phyloP scores from a whole-genome alignment of 169 alveolate species.

The Eimeria nieschulzi region DNA sequence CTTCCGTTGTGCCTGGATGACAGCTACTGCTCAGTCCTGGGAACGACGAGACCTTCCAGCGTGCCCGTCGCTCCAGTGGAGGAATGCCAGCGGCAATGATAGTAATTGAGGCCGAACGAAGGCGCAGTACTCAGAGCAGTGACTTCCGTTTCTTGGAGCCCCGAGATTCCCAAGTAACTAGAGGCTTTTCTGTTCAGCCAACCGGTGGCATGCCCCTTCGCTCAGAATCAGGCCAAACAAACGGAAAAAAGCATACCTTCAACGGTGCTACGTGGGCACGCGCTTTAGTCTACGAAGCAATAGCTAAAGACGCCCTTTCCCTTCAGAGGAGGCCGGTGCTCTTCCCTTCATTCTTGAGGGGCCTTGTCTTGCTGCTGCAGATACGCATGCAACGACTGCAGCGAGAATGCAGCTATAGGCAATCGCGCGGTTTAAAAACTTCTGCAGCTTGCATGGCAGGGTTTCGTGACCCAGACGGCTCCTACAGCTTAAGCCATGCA shows the following conservation, averaged over 20 bases:
- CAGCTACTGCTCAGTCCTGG: constrained; percentile 28
- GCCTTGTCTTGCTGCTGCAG: constrained; percentile 28
- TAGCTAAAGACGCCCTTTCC: constrained; percentile 41
- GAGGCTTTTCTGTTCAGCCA: too few relatives aligned
- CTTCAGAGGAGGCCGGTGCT: constrained; percentile 48
- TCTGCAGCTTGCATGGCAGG: neutral
- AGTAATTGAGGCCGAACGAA: constrained; percentile 19
- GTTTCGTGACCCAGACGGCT: neutral
- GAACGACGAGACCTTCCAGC: constrained; percentile 44
- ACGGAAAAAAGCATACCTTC: too few relatives aligned
- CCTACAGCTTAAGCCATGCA: constrained; percentile 37
- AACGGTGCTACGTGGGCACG: too few relatives aligned
- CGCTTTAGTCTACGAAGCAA: neutral
- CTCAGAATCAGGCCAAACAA: too few relatives aligned
- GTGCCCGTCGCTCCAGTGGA: constrained; percentile 47
- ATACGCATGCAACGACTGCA: constrained; percentile 20
- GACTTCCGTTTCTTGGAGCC: neutral
- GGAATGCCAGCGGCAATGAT: constrained; percentile 31
- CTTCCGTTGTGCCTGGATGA: neutral
- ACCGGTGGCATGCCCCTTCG: too few relatives aligned
- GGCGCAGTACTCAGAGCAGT: constrained; percentile 32
- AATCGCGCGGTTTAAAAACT: neutral
- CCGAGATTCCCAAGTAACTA: neutral
- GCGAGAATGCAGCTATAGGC: neutral
- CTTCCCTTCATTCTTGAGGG: constrained; percentile 44